Evolutionary conservation across 2,329 filamentous ascomycete genomes (phyloP), one percentile per base, ranked within the genome.

Genomic region (Pyrenochaeta sp.): DNA sequence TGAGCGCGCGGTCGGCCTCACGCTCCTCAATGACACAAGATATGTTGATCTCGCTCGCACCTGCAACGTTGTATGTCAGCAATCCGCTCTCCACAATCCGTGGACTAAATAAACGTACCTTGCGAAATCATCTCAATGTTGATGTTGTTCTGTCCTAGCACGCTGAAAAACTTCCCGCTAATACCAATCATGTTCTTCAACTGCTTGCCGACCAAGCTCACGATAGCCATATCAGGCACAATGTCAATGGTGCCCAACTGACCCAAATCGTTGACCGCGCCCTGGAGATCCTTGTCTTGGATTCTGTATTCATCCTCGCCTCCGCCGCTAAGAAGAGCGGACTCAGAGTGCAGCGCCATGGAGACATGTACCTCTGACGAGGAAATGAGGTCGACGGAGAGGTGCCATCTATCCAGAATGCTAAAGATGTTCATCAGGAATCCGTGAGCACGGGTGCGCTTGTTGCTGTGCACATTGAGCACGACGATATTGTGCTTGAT

Each of bases 61-160:
- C 93, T 96, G 54, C n/a, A 9, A 1, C 5, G 12, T 27, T 2
- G 3, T 12, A 6, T 36, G 24, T 62, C 53, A 62, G 54, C 48
- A 28, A 36, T 3, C 9, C 8, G 9, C 5, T 43, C 15, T 8
- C 12, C 15, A n/a, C 2, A 7, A 9, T 8, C 7, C 1, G 0
- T 10, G 12, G 42, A 28, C 2, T 15, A 1, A 7, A 15, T 0
- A 9, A 1, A 68, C 83, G 72, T 84, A 94, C 95, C 95, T 82
- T 99, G 95, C 25, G 92, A 97, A 67, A 99, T 99, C 95, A 99
- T 99, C 81, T 99, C 95, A 68, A 99, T 92, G 77, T 99, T 99
- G 74, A 99, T 89, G 69, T 91, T 91, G 76, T 97, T 91, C 75
- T 97, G 91, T 43, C 95, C 95, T 19, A 99, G 83, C 1, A 93